Conservation (phyloP, 1,284 basidiomycete genomes). For the Limonomyces culmigenus region DNA sequence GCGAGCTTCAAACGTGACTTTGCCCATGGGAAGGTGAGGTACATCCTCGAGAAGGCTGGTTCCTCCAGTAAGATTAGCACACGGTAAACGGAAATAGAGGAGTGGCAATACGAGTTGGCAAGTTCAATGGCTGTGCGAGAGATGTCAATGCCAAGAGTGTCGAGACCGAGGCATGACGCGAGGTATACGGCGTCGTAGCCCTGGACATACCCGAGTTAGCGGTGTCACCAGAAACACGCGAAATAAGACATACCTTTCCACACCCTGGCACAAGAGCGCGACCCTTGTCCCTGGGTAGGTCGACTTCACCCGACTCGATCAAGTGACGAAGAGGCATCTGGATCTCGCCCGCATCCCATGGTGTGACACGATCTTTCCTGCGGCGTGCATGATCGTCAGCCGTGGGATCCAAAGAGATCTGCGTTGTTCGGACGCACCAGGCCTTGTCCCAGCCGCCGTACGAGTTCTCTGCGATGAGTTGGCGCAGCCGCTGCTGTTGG, state of each 20-base stretch:
- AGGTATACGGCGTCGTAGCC: slow-evolving; percentile 51
- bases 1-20: slow-evolving; percentile 19
- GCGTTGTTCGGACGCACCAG: too few relatives aligned
- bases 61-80: not conserved
- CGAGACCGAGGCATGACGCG: slow-evolving; percentile 28
- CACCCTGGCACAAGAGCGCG: slow-evolving; percentile 57
- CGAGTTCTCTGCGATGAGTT: too few relatives aligned
- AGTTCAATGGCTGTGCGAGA: slow-evolving; percentile 33
- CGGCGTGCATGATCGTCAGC: too few relatives aligned
- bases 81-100: not conserved
- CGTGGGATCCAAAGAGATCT: too few relatives aligned
- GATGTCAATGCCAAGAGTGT: slow-evolving; percentile 37
- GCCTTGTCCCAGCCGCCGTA: too few relatives aligned
- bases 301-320: slow-evolving; percentile 27
- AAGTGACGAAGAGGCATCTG: slow-evolving; percentile 41
- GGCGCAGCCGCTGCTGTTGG: too few relatives aligned
- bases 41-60: not conserved
- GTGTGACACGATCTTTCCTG: too few relatives aligned
- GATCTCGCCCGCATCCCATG: slow-evolving; percentile 33
- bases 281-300: slow-evolving; percentile 34
- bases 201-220: slow-evolving; percentile 16
- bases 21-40: slow-evolving; percentile 5
- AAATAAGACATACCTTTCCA: slow-evolving; percentile 31
- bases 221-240: not conserved
- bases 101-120: slow-evolving; percentile 27